Percentiles rank a stretch among this genome's conserved stretches.
phyloP scores from a whole-genome alignment of 1,284 basidiomycete genomes.

The Bjerkandera adusta region DNA sequence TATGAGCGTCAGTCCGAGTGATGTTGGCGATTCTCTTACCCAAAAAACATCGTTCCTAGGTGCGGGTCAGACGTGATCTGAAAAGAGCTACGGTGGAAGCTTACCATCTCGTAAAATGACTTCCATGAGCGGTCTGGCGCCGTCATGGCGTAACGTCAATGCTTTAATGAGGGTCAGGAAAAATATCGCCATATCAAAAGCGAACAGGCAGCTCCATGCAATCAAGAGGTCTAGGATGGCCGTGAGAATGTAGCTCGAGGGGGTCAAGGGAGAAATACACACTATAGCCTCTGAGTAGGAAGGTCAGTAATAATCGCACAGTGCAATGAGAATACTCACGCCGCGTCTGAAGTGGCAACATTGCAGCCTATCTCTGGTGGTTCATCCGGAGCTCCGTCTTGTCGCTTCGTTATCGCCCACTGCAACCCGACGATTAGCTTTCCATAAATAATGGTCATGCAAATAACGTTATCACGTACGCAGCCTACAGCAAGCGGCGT shows the following conservation, averaged over 20 bases:
- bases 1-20: background rate
- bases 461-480: slow-evolving; percentile 18
- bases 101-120: slow-evolving; percentile 22
- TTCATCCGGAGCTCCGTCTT: background rate
- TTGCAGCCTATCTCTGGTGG: slow-evolving; percentile 6
- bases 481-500: slow-evolving; percentile 22
- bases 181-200: slow-evolving; percentile 20
- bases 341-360: background rate
- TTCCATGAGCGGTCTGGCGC: slow-evolving; percentile 13
- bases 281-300: background rate
- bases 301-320: background rate
- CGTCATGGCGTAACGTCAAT: background rate
- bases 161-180: slow-evolving; percentile 19
- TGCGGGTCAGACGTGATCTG: background rate
- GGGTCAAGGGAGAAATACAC: background rate
- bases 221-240: slow-evolving; percentile 12
- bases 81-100: slow-evolving; percentile 1
- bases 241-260: background rate
- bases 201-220: slow-evolving; percentile 16
- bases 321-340: slow-evolving; percentile 6
- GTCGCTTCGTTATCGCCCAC: too few relatives aligned
- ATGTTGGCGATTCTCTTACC: slow-evolving; percentile 13
- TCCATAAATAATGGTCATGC: background rate
- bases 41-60: slow-evolving; percentile 17
- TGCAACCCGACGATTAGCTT: too few relatives aligned